Conservation (phyloP, 2,329 filamentous ascomycete genomes). For the Paracoccidioides lutzii region DNA sequence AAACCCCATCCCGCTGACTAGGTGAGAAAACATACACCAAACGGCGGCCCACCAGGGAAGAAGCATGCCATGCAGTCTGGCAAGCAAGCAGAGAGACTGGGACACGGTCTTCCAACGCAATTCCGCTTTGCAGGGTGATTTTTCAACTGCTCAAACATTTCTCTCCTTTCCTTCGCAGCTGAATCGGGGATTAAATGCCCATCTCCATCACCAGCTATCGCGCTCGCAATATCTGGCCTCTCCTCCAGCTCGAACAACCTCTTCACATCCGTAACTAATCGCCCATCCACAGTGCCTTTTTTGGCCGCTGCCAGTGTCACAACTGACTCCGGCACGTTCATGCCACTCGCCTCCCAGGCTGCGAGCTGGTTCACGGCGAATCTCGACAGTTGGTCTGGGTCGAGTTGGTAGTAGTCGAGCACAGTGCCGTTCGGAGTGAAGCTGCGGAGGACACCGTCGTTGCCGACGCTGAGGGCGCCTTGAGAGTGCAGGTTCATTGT, state of each 20-base stretch:
- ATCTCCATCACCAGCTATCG: neutral
- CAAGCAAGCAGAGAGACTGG: neutral
- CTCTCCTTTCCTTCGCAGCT: neutral
- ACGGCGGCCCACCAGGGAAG: neutral
- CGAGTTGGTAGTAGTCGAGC: neutral
- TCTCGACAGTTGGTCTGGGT: neutral
- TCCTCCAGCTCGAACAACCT: neutral
- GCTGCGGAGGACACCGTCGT: neutral
- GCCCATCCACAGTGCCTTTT: neutral
- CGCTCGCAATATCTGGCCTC: neutral
- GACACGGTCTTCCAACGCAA: neutral
- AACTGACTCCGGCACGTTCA: neutral
- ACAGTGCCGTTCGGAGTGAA: neutral
- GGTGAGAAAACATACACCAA: neutral
- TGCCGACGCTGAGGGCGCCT: neutral
- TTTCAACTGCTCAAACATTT: neutral
- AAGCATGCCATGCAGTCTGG: neutral
- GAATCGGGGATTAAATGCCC: neutral
- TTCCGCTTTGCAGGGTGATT: neutral
- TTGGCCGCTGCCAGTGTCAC: neutral
- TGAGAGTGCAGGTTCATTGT: neutral
- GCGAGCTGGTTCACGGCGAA: neutral
- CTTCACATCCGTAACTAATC: neutral
- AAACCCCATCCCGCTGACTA: neutral
- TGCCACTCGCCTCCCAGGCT: neutral